Evolutionary conservation across 192 early-diverging fungal species (phyloP), one percentile per base, ranked within the genome.

Genomic region (Lobulomyces angularis): DNA sequence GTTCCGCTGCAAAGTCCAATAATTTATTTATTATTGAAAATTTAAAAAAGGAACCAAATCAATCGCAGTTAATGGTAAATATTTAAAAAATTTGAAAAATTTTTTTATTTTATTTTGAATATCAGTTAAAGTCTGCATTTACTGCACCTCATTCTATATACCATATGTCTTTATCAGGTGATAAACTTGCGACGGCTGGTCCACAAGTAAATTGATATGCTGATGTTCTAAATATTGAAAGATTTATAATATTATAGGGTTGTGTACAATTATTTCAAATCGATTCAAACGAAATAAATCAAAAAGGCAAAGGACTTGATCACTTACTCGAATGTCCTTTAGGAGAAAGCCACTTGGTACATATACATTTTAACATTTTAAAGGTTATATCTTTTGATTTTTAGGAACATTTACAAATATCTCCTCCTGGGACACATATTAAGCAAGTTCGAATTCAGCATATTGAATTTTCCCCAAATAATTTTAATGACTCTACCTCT

Each of bases 21-120:
- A 66, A 66, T 42, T 46, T 67, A 0, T 59, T 59, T 32, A 50
- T 67, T 37, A 22, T 52, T 22, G 64, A 65, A 43, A 62, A 60
- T 37, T 11, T 23, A n/a, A n/a, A n/a, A n/a, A n/a, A n/a, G n/a
- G n/a, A n/a, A n/a, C n/a, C n/a, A n/a, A n/a, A n/a, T n/a, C n/a
- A n/a, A n/a, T n/a, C n/a, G n/a, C n/a, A n/a, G n/a, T n/a, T n/a
- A n/a, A n/a, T n/a, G n/a, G n/a, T n/a, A n/a, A n/a, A n/a, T n/a
- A n/a, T n/a, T n/a, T n/a, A n/a, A n/a, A n/a, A n/a, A n/a, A n/a
- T n/a, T n/a, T n/a, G n/a, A n/a, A n/a, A n/a, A n/a, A n/a, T n/a
- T n/a, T n/a, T n/a, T n/a, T n/a, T n/a, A n/a, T n/a, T n/a, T n/a
- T n/a, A n/a, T 12, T 6, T n/a, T 52, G 2, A 47, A 12, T 36